These are phyloP conservation scores for Leptomonas pyrrhocoris DNA, from an alignment of 208 protist species.

Conservation along the genomic window DNA sequence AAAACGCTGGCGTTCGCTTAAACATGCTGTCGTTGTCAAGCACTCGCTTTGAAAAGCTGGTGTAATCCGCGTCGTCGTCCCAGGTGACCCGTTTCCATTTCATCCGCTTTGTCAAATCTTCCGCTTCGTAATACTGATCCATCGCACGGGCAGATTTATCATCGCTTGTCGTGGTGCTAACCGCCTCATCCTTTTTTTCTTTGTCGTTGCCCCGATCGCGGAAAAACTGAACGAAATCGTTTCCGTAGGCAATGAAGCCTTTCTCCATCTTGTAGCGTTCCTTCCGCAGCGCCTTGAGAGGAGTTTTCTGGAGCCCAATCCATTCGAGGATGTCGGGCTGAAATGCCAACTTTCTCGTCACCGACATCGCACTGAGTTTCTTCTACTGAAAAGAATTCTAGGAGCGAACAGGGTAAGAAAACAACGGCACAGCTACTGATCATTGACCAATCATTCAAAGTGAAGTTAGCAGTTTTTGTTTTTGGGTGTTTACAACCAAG, in stretches of 20 bases:
- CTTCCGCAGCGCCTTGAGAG: slow-evolving; percentile 42
- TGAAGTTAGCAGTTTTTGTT: too few relatives aligned
- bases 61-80: slow-evolving; percentile 90
- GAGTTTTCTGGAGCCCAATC: slow-evolving; percentile 41
- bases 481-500: too few relatives aligned
- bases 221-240: slow-evolving; percentile 54
- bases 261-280: slow-evolving; percentile 78
- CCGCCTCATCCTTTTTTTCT: slow-evolving; percentile 15
- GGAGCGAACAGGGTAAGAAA: slow-evolving; percentile 3
- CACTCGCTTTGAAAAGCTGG: slow-evolving; percentile 80
- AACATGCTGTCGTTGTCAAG: slow-evolving; percentile 88
- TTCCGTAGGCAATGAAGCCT: slow-evolving; percentile 77
- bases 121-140: slow-evolving; percentile 89
- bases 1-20: slow-evolving; percentile 82
- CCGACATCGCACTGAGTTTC: slow-evolving; percentile 35
- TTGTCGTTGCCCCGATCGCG: slow-evolving; percentile 8
- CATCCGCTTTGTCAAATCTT: slow-evolving; percentile 89
- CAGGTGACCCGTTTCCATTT: slow-evolving; percentile 94
- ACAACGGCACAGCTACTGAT: slow-evolving; percentile 5
- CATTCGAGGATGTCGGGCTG: slow-evolving; percentile 82
- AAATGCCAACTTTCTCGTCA: slow-evolving; percentile 39
- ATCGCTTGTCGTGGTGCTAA: neutral
- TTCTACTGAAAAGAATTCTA: neutral
- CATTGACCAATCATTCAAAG: too few relatives aligned
- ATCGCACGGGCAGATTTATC: slow-evolving; percentile 43